Evolutionary conservation across 441 rosid species (phyloP).

Genomic region (Flueggea neowawraea): DNA sequence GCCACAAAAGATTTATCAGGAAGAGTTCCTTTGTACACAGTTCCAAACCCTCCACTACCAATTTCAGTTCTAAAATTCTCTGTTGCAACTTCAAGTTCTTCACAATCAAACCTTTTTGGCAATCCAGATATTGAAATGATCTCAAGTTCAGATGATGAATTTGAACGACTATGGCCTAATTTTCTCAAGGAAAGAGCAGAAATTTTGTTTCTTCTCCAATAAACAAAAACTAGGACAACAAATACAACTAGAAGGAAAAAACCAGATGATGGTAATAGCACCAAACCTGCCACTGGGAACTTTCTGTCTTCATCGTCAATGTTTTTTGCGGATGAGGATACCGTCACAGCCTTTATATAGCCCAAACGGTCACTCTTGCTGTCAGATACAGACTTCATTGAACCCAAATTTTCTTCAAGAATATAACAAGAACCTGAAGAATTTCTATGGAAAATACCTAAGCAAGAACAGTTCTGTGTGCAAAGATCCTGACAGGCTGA

Average conservation of each 20-base stretch:
- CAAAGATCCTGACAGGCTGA: conserved; percentile 62
- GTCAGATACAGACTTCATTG: conserved; percentile 36
- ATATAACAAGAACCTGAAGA: conserved; percentile 67
- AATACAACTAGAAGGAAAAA: conserved; percentile 24
- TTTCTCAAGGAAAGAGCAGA: conserved; percentile 24
- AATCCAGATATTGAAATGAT: conserved; percentile 77
- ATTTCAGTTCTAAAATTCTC: conserved; percentile 61
- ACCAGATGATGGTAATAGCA: conserved; percentile 58
- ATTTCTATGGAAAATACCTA: conserved; percentile 59
- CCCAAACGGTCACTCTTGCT: conserved; percentile 33
- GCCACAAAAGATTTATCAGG: conserved; percentile 63
- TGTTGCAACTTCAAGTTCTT: conserved; percentile 76
- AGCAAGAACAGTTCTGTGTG: conserved; percentile 60
- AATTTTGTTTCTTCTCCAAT: conserved; percentile 50
- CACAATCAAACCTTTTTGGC: conserved; percentile 67
- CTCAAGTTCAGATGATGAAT: conserved; percentile 62
- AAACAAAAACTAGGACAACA: conserved; percentile 36
- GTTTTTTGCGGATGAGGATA: conserved; percentile 21
- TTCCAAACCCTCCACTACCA: conserved; percentile 85
- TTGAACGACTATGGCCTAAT: conserved; percentile 23
- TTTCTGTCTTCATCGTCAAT: conserved; percentile 15
- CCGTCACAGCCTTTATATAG: conserved; percentile 44
- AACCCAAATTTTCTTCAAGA: conserved; percentile 57
- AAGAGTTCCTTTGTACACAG: conserved; percentile 74
- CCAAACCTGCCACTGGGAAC: conserved; percentile 56